Percentiles rank a stretch among this genome's conserved stretches.
phyloP scores from a whole-genome alignment of 768 basidiomycete genomes.

The Lentinula lateritia region DNA sequence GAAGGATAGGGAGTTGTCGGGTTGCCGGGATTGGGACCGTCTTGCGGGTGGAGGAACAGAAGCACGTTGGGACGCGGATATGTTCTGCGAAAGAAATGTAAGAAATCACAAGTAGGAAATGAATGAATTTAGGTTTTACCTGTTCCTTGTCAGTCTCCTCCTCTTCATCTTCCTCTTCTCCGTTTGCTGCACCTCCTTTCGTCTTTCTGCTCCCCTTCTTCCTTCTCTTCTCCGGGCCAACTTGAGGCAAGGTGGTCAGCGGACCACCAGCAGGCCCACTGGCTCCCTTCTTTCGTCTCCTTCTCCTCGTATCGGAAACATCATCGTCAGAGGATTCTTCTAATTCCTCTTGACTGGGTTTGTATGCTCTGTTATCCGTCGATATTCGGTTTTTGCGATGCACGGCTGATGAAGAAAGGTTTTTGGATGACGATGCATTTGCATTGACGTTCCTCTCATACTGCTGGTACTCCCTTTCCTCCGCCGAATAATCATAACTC shows the following conservation, averaged over 20 bases:
- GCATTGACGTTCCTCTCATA: conserved; percentile 19
- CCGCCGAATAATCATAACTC: conserved; percentile 76
- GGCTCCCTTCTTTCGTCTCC: conserved; percentile 49
- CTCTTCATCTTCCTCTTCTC: conserved; percentile 42
- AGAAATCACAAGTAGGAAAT: background rate
- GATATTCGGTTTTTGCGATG: conserved; percentile 57
- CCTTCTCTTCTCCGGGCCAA: conserved; percentile 56
- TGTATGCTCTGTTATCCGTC: conserved; percentile 77
- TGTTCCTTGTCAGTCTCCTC: conserved; percentile 27
- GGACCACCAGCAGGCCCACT: conserved; percentile 48
- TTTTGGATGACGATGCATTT: conserved; percentile 17
- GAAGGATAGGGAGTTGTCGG: conserved; percentile 26
- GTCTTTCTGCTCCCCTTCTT: conserved; percentile 46
- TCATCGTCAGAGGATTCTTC: conserved; percentile 58
- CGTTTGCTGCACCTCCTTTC: conserved; percentile 46
- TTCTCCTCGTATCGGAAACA: conserved; percentile 38
- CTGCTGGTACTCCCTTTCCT: conserved; percentile 61
- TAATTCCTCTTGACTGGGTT: conserved; percentile 57
- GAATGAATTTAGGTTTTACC: conserved; percentile 17
- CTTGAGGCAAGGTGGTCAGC: conserved; percentile 61
- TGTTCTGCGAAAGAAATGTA: conserved; percentile 11
- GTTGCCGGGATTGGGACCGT: conserved; percentile 27
- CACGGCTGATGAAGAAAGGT: conserved; percentile 15
- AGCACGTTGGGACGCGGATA: conserved; percentile 23
- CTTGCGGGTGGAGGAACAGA: conserved; percentile 37